phyloP scores from a whole-genome alignment of 2,329 filamentous ascomycete genomes.

The Alternaria infectoria region DNA sequence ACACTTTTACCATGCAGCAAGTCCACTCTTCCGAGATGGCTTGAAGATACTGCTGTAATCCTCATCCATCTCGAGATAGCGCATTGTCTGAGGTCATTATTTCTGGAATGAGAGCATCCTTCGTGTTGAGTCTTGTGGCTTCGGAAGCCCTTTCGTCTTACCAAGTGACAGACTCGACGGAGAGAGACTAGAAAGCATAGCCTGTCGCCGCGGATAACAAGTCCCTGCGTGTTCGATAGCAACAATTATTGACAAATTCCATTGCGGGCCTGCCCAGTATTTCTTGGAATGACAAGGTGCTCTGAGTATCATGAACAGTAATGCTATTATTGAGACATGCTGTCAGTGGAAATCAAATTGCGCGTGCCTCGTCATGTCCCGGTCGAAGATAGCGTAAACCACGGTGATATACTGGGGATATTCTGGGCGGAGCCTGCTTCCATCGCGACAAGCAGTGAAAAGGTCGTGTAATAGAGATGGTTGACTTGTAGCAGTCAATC shows the following conservation, averaged over 20 bases:
- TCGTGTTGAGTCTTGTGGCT: not conserved
- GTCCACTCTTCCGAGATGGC: not conserved
- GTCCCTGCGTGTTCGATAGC: not conserved
- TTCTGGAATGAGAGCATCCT: not conserved
- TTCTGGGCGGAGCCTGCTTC: not conserved
- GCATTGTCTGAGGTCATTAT: not conserved
- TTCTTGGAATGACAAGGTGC: not conserved
- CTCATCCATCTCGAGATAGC: not conserved
- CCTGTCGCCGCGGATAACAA: not conserved
- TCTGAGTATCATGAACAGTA: not conserved
- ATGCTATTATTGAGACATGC: not conserved
- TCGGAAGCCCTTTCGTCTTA: not conserved
- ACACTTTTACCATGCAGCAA: not conserved
- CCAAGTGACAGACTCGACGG: not conserved
- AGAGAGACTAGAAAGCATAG: not conserved
- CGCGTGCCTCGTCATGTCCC: not conserved
- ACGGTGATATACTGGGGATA: rapidly evolving
- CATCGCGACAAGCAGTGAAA: not conserved
- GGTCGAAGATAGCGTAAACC: not conserved
- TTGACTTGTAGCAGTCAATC: not conserved
- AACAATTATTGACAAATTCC: not conserved
- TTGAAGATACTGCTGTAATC: not conserved
- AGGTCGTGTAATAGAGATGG: not conserved
- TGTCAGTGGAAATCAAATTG: not conserved
- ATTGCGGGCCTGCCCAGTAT: not conserved